Conservation (phyloP, 202 grass and related monocot species). For the Saccharum hybrid region DNA sequence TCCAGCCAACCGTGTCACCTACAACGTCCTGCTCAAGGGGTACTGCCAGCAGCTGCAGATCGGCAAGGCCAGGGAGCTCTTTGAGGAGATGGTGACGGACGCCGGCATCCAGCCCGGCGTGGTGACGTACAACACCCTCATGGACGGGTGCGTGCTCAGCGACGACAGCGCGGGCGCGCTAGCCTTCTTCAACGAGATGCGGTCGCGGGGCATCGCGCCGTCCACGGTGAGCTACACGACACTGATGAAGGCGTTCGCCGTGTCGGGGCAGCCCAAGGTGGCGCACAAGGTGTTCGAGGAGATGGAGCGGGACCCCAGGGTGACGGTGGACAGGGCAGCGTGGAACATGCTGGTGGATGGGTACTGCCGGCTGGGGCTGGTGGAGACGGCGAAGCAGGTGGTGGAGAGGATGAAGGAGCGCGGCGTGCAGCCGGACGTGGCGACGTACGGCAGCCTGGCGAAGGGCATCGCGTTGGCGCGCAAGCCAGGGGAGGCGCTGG, state of each 20-base stretch:
- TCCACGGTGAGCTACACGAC: conserved; percentile 89
- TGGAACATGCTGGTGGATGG: conserved; percentile 92
- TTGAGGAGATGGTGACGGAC: conserved; percentile 42
- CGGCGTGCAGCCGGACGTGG: conserved; percentile 58
- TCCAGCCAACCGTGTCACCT: conserved; percentile 55
- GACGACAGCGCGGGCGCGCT: conserved; percentile 74
- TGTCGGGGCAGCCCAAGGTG: conserved; percentile 70
- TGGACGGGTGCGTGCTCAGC: conserved; percentile 80
- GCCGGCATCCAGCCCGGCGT: conserved; percentile 64
- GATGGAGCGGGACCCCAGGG: conserved; percentile 71
- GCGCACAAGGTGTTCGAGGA: conserved; percentile 89
- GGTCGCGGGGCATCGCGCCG: conserved; percentile 65
- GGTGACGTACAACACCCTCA: conserved; percentile 86
- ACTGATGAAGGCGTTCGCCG: conserved; percentile 87
- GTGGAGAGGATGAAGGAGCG: conserved; percentile 74
- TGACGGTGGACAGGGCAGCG: conserved; percentile 66
- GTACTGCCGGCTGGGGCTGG: conserved; percentile 65
- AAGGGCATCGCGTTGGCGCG: conserved; percentile 66
- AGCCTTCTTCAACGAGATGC: conserved; percentile 84
- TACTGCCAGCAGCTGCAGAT: conserved; percentile 79
- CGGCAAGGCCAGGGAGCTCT: conserved; percentile 58
- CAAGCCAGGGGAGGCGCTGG: conserved; percentile 77
- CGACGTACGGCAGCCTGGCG: conserved; percentile 84
- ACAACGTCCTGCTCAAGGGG: conserved; percentile 79
- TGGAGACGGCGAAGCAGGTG: conserved; percentile 68